Evolutionary conservation across 1,139 yeast species (phyloP), one percentile per base, ranked within the genome.

Genomic region (Debaryomyces sp.): DNA sequence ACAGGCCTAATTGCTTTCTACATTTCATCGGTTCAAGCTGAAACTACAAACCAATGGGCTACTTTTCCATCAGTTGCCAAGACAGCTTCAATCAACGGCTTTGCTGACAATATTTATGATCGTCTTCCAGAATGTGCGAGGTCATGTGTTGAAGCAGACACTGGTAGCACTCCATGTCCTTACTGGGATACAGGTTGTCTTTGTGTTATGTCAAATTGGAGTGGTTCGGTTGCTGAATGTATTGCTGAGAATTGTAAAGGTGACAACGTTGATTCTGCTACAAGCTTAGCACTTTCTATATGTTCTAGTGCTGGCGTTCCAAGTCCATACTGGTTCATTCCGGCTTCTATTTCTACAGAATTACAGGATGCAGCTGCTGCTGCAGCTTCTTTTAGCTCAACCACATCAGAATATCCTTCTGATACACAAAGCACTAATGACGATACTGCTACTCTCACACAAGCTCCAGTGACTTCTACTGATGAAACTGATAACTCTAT

Each of bases 181-280:
- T 76, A 77, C 66, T 77, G 82, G 82, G 82, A 77, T 54, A 73
- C 82, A 29, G 82, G 82, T 4, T 77, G 82, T 58, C 68, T 77
- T 56, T 77, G 82, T 63, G 79, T 76, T 18, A 77, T 78, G 79
- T 72, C 77, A 13, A 71, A 66, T 53, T 77, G 78, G 78, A 63
- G 73, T n/a, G 77, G 77, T 18, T 56, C 59, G 41, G 80, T 78
- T 18, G 82, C 74, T 27, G 66, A 69, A 45, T 78, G 82, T 62
- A 61, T 77, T 50, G 80, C 79, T 44, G 54, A 64, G 44, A 56
- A 58, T 21, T 78, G 82, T 60, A 45, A 59, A 21, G 81, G 78
- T 38, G 44, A 55, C 4, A 77, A 75, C 45, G 76, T 78, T 38
- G 63, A 52, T 21, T 32, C 55, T 24, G 79, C 78, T 41, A 73